A percentile compares a stretch with the other conserved stretches of the same genome.
Evolutionary conservation across 139 green algal genomes (phyloP).

Genomic region (Protoeuglena noctilucae): DNA sequence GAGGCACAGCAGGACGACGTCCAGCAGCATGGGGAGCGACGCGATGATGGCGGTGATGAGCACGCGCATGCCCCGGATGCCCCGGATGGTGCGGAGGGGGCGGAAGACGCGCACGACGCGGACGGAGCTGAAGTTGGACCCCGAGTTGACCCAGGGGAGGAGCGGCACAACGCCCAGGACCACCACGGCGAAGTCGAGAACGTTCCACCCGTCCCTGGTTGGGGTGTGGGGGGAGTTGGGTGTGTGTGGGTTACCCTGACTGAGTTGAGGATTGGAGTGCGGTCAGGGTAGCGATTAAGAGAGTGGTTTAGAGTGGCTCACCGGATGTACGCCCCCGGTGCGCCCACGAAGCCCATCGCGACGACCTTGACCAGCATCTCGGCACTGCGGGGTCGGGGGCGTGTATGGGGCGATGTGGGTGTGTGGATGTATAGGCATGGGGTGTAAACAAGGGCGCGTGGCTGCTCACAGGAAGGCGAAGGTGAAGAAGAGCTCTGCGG

Average conservation of each 20-base stretch:
- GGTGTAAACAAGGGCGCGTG: not conserved
- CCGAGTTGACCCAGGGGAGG: conserved; percentile 15
- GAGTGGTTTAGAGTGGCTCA: too few relatives aligned
- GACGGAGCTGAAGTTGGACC: too few relatives aligned
- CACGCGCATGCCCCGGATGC: too few relatives aligned
- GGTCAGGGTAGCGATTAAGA: too few relatives aligned
- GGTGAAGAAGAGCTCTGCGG: too few relatives aligned
- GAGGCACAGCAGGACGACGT: conserved; percentile 20
- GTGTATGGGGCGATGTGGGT: not conserved
- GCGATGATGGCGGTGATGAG: too few relatives aligned
- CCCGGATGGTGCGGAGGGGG: too few relatives aligned
- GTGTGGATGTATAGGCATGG: not conserved
- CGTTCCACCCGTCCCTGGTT: conserved; percentile 32
- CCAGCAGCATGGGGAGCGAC: conserved; percentile 15
- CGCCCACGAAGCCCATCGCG: conserved; percentile 15
- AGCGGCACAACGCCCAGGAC: conserved; percentile 18
- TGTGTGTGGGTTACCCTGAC: not conserved
- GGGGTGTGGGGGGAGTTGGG: conserved; percentile 20
- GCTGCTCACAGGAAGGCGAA: not conserved
- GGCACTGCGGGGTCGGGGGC: not conserved
- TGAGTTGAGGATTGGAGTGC: not conserved
- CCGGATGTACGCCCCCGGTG: conserved; percentile 16
- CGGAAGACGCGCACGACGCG: too few relatives aligned
- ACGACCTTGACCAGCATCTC: conserved; percentile 20
- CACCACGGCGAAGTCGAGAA: conserved; percentile 35